Evolutionary conservation across 352 stramenopile species (phyloP), one percentile per base, ranked within the genome.

Genomic region (Thalassiosira allenii): DNA sequence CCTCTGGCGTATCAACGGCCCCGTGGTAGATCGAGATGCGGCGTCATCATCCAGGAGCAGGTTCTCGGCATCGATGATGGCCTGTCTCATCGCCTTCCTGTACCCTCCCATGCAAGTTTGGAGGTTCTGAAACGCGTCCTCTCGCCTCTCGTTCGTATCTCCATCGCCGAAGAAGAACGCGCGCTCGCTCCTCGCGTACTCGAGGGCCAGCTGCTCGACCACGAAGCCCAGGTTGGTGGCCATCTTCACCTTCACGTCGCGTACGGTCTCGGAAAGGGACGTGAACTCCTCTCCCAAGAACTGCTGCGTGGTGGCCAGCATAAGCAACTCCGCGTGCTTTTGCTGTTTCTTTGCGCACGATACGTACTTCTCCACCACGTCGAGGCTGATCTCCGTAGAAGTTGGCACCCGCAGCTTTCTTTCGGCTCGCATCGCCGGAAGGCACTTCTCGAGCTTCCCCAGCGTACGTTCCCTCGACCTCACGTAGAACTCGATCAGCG

Each of bases 211-310:
- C 54, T 77, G 49, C 34, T 77, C 64, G 11, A 82, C 27, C 6
- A 34, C 65, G 65, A 62, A 64, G 5, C 74, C 74, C 29, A 82
- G 53, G 77, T 82, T 65, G 27, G 43, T 40, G 3, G 74, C 77
- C 20, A 82, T 67, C 54, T 12, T 72, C 22, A 29, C 20, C 52
- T 83, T 79, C 14, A 79, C 49, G 29, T 41, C 59, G 29, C 66
- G 53, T 1, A 79, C 62, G n/a, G 40, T 47, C 22, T 69, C 69
- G 51, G 72, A 70, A 2, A 61, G 40, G 2, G 53, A 59, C 23
- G 75, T 83, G n/a, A 75, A 79, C 11, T 83, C 61, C 61, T 83
- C 75, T 2, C 75, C 75, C 29, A 83, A 29, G 44, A 83, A 71
- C 37, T 49, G 52, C 33, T 83, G 68, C 1, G 75, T 79, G 0